Evolutionary conservation across 352 stramenopile genomes (phyloP).

Genomic region (Pythium apleroticum): DNA sequence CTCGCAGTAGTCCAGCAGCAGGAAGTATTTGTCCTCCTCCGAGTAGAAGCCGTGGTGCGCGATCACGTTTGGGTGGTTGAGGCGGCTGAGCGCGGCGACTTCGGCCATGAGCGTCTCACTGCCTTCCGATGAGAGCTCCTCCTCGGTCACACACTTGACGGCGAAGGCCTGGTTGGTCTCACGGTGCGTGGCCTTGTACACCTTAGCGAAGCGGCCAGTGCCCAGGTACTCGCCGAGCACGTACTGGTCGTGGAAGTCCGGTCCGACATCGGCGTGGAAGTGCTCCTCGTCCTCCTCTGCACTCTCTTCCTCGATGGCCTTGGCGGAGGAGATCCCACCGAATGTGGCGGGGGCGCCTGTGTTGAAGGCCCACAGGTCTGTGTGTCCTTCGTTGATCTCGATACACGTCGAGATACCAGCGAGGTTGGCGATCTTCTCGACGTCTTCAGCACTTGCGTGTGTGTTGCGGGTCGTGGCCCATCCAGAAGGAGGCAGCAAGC

Average conservation of each 20-base stretch:
- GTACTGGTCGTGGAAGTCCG: slow-evolving; percentile 63
- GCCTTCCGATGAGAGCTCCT: slow-evolving; percentile 45
- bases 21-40: slow-evolving; percentile 70
- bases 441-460: slow-evolving; percentile 49
- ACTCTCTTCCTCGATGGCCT: slow-evolving; percentile 32
- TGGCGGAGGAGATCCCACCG: slow-evolving; percentile 1
- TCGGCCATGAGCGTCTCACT: slow-evolving; percentile 69
- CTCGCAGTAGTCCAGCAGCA: slow-evolving; percentile 87
- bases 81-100: slow-evolving; percentile 58
- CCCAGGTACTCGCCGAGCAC: slow-evolving; percentile 57
- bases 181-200: slow-evolving; percentile 49
- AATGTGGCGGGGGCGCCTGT: slow-evolving; percentile 7
- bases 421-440: slow-evolving; percentile 56
- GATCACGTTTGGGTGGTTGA: slow-evolving; percentile 86
- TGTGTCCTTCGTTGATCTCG: slow-evolving; percentile 23
- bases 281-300: slow-evolving; percentile 2
- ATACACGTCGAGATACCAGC: slow-evolving; percentile 55
- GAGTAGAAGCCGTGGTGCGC: slow-evolving; percentile 79
- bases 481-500: slow-evolving; percentile 40
- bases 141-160: slow-evolving; percentile 67
- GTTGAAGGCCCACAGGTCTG: slow-evolving; percentile 30
- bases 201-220: slow-evolving; percentile 58
- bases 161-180: slow-evolving; percentile 45
- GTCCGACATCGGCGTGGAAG: slow-evolving; percentile 18
- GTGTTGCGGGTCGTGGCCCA: slow-evolving; percentile 62